Evolutionary conservation across 768 basidiomycete genomes (phyloP).

Genomic region (Xerocomellus intermedius): DNA sequence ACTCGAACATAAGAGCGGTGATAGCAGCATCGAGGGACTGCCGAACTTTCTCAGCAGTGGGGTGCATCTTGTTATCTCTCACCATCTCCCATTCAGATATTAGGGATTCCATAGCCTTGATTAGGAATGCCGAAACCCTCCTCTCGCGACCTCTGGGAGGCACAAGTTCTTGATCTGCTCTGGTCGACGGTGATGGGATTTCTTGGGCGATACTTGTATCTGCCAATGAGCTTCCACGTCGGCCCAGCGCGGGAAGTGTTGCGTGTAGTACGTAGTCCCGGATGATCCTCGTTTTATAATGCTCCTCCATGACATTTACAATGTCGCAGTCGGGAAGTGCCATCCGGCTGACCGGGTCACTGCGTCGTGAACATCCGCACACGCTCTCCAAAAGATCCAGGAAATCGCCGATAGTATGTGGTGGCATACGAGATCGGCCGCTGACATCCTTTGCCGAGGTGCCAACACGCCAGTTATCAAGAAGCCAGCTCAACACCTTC

Average conservation of each 20-base stretch:
- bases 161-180: slow-evolving; percentile 34
- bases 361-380: slow-evolving; percentile 52
- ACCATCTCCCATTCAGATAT: slow-evolving; percentile 47
- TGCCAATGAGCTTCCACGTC: slow-evolving; percentile 4
- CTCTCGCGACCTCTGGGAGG: slow-evolving; percentile 58
- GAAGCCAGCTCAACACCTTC: slow-evolving; percentile 79
- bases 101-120: slow-evolving; percentile 58
- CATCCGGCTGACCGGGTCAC: slow-evolving; percentile 45
- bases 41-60: slow-evolving; percentile 63
- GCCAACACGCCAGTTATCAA: slow-evolving; percentile 64
- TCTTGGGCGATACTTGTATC: not conserved
- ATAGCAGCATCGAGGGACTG: slow-evolving; percentile 69
- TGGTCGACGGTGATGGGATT: slow-evolving; percentile 2
- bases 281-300: slow-evolving; percentile 55
- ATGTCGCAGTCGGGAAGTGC: slow-evolving; percentile 69
- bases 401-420: slow-evolving; percentile 58
- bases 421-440: slow-evolving; percentile 44
- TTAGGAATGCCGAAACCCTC: slow-evolving; percentile 58
- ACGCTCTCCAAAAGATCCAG: slow-evolving; percentile 62
- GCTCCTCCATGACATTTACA: slow-evolving; percentile 57
- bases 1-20: slow-evolving; percentile 66
- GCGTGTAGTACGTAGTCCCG: slow-evolving; percentile 70
- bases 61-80: slow-evolving; percentile 33
- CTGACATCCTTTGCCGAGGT: slow-evolving; percentile 38
- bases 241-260: slow-evolving; percentile 47